Evolutionary conservation across 352 stramenopile species (phyloP).

Genomic region (Phytophthora sp.): DNA sequence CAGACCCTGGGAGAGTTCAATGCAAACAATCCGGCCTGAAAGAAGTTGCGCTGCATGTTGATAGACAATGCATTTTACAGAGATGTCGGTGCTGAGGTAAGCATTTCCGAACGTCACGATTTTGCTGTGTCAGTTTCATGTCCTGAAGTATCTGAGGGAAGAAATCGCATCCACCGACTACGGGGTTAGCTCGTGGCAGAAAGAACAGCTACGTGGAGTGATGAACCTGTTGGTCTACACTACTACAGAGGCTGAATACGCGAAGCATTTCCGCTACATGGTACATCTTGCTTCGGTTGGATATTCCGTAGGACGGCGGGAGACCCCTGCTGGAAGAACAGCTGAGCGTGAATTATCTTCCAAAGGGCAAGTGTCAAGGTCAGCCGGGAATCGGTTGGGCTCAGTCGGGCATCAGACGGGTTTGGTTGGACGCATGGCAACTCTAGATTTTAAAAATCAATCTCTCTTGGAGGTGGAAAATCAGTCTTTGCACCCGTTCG

Average conservation of each 20-base stretch:
- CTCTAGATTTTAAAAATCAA: too few relatives aligned
- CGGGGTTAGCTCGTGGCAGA: not conserved
- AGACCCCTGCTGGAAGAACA: too few relatives aligned
- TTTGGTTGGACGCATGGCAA: too few relatives aligned
- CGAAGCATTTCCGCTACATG: conserved; percentile 1
- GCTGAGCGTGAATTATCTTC: too few relatives aligned
- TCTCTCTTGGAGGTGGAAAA: too few relatives aligned
- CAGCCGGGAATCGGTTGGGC: too few relatives aligned
- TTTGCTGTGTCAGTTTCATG: conserved; percentile 42
- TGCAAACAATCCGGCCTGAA: conserved; percentile 24
- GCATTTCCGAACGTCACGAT: conserved; percentile 23
- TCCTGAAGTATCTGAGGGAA: conserved; percentile 29
- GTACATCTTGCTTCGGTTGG: conserved; percentile 3
- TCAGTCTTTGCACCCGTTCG: too few relatives aligned
- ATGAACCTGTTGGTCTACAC: too few relatives aligned
- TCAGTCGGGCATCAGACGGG: not conserved
- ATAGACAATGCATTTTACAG: conserved; percentile 37
- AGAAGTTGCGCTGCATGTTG: conserved; percentile 17
- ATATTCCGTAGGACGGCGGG: conserved; percentile 1
- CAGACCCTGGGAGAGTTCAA: conserved; percentile 28
- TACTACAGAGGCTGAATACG: conserved; percentile 1
- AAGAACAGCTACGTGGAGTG: not conserved
- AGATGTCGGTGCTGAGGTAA: conserved; percentile 28
- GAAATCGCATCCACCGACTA: too few relatives aligned
- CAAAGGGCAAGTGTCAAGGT: too few relatives aligned